Conservation (phyloP, 306 rosid genomes). For the Cercis canadensis region DNA sequence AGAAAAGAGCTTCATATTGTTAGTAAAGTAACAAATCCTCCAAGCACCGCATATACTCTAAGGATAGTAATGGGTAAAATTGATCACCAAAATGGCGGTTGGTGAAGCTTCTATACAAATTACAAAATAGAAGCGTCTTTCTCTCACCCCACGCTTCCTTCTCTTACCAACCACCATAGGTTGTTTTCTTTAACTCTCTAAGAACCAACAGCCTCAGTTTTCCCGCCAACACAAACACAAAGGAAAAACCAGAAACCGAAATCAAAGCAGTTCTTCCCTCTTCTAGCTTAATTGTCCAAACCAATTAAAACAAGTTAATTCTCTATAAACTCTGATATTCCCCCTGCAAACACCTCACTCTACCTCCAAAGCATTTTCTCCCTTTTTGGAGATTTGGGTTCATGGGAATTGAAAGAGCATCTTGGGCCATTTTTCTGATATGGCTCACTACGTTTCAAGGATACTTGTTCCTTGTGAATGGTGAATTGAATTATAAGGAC, state of each 20-base stretch:
- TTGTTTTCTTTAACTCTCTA: neutral
- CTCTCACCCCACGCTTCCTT: neutral
- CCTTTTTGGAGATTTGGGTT: no score
- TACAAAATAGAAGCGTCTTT: slow-evolving; percentile 29
- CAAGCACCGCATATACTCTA: slow-evolving; percentile 38
- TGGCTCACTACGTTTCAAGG: slow-evolving; percentile 65
- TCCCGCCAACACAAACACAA: slow-evolving; percentile 19
- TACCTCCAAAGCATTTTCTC: no score
- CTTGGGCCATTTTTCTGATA: slow-evolving; percentile 50
- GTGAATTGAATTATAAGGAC: slow-evolving; percentile 65
- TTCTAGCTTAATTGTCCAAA: neutral
- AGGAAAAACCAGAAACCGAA: neutral
- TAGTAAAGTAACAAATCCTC: neutral
- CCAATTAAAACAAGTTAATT: no score
- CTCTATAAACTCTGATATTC: no score
- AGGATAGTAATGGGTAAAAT: slow-evolving; percentile 43
- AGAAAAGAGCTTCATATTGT: neutral
- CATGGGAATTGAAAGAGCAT: slow-evolving; percentile 45
- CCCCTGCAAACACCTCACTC: no score
- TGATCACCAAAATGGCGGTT: slow-evolving; percentile 33
- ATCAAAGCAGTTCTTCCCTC: slow-evolving; percentile 5
- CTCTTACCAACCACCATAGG: neutral
- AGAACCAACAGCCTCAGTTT: slow-evolving; percentile 8
- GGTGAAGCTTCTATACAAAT: slow-evolving; percentile 6
- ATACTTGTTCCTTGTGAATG: slow-evolving; percentile 43